Evolutionary conservation across 2,329 filamentous ascomycete genomes (phyloP).

Genomic region (Neofusicoccum cordaticola): DNA sequence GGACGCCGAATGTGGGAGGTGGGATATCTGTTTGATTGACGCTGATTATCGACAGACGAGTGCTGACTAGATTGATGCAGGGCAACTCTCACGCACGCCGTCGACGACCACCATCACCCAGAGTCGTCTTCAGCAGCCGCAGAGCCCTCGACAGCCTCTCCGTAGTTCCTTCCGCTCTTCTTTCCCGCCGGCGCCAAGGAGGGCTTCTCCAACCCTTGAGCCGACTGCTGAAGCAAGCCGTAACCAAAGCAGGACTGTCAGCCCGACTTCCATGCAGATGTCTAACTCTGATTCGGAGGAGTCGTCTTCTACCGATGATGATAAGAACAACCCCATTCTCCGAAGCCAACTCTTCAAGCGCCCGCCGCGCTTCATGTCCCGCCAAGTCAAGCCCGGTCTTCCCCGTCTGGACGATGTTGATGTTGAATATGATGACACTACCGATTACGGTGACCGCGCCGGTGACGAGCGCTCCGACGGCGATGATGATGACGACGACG

Average conservation of each 20-base stretch:
- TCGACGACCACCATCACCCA: conserved; percentile 48
- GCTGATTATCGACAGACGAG: background rate
- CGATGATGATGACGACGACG: conserved; percentile 51
- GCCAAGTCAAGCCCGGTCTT: conserved; percentile 28
- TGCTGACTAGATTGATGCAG: background rate
- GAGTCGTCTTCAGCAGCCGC: conserved; percentile 23
- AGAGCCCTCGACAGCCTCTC: conserved; percentile 26
- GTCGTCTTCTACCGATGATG: conserved; percentile 32
- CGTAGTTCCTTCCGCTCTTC: conserved; percentile 27
- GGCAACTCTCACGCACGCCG: conserved; percentile 43
- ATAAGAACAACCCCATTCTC: conserved; percentile 35
- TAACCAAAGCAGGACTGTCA: conserved; percentile 27
- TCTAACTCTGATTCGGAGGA: conserved; percentile 25
- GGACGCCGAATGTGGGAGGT: conserved; percentile 33
- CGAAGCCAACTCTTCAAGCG: conserved; percentile 46
- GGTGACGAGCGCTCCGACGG: conserved; percentile 31
- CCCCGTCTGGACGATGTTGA: conserved; percentile 19
- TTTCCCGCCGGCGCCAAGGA: conserved; percentile 18
- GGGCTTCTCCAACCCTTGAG: conserved; percentile 19
- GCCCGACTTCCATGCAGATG: conserved; percentile 26
- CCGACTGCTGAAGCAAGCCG: conserved; percentile 21
- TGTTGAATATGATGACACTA: conserved; percentile 26
- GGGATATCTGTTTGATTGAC: background rate
- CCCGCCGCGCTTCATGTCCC: conserved; percentile 35
- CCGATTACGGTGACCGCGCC: conserved; percentile 24